A percentile compares a stretch with the other conserved stretches of the same genome.
Evolutionary conservation across 768 basidiomycete species (phyloP).

Genomic region (Mycena maculata): DNA sequence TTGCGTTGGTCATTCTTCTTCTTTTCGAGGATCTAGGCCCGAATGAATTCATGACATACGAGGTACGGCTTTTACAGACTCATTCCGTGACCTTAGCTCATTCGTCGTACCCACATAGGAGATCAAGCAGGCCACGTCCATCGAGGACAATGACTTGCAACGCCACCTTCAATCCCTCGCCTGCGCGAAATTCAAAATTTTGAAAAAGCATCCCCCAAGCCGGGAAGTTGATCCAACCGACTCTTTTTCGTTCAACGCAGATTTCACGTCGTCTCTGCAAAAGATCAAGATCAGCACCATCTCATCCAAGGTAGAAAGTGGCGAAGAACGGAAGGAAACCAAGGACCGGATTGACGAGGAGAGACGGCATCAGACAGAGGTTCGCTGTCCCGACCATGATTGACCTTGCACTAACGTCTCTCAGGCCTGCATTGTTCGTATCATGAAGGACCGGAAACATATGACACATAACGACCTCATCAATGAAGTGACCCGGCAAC

Average conservation of each 20-base stretch:
- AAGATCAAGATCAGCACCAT: conserved; percentile 95
- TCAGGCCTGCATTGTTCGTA: conserved; percentile 95
- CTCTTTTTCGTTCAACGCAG: conserved; percentile 88
- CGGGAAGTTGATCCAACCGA: conserved; percentile 84
- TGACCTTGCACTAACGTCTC: conserved; percentile 8
- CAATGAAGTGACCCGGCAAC: conserved; percentile 89
- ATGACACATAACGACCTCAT: conserved; percentile 91
- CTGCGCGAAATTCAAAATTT: conserved; percentile 91
- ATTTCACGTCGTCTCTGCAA: conserved; percentile 84
- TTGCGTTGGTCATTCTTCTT: conserved; percentile 86
- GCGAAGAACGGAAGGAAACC: conserved; percentile 91
- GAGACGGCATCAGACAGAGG: conserved; percentile 89
- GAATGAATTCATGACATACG: conserved; percentile 79
- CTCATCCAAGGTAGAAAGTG: conserved; percentile 87
- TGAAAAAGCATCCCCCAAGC: conserved; percentile 91
- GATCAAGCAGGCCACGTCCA: conserved; percentile 78
- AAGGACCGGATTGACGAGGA: conserved; percentile 92
- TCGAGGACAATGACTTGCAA: conserved; percentile 82
- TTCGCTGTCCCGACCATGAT: conserved; percentile 46
- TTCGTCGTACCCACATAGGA: conserved; percentile 68
- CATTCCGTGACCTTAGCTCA: not conserved
- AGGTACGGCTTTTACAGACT: conserved; percentile 56
- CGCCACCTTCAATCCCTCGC: conserved; percentile 97
- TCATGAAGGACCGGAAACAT: conserved; percentile 96
- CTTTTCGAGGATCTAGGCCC: conserved; percentile 82